These are phyloP conservation scores for Dipodascus geniculatus DNA, from an alignment of 805 yeast genomes.

Conservation along the genomic window DNA sequence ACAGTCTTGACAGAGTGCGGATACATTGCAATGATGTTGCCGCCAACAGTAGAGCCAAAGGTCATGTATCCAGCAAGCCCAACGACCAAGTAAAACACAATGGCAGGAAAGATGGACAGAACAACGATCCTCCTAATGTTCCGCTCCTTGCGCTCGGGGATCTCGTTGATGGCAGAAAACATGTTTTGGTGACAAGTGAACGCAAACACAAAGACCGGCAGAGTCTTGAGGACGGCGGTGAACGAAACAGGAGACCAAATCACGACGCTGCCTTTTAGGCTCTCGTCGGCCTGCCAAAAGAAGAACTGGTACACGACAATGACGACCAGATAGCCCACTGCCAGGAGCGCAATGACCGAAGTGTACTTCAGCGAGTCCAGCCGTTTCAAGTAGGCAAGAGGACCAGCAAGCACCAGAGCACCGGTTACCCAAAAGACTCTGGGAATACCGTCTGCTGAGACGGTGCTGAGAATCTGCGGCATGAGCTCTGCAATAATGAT, in stretches of 20 bases:
- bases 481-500: slow-evolving; percentile 66
- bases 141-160: slow-evolving; percentile 40
- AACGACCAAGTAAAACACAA: slow-evolving; percentile 51
- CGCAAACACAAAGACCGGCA: slow-evolving; percentile 90
- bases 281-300: slow-evolving; percentile 31
- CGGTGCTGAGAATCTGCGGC: slow-evolving; percentile 36
- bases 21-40: slow-evolving; percentile 63
- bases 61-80: slow-evolving; percentile 80
- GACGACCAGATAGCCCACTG: slow-evolving; percentile 66
- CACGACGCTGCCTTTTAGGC: slow-evolving; percentile 34
- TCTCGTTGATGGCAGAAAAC: slow-evolving; percentile 80
- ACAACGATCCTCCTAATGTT: slow-evolving; percentile 37
- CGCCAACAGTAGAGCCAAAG: slow-evolving; percentile 68
- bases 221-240: slow-evolving; percentile 45
- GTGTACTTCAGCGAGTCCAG: slow-evolving; percentile 80
- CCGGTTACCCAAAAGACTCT: slow-evolving; percentile 38
- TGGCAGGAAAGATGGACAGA: slow-evolving; percentile 48
- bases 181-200: slow-evolving; percentile 94
- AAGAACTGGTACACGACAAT: slow-evolving; percentile 65
- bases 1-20: slow-evolving; percentile 55
- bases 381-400: slow-evolving; percentile 61
- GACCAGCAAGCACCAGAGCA: slow-evolving; percentile 36
- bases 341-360: slow-evolving; percentile 66
- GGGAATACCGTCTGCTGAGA: slow-evolving; percentile 11
- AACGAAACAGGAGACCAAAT: slow-evolving; percentile 34